These are phyloP conservation scores for Plantago elongata DNA, from an alignment of 257 asterid species.

Conservation along the genomic window DNA sequence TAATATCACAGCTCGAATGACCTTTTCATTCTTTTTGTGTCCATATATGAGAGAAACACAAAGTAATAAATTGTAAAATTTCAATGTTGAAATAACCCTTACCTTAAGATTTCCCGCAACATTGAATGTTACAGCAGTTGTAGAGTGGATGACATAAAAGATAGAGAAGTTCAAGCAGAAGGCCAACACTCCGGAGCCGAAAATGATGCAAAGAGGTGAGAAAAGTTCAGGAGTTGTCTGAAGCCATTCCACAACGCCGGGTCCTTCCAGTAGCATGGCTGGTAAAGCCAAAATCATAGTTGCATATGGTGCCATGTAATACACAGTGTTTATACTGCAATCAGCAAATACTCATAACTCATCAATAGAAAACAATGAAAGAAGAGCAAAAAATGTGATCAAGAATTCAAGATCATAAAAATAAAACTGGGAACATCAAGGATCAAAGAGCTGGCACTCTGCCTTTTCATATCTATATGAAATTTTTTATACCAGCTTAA, in stretches of 20 bases:
- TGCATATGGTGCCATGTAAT: slow-evolving; percentile 95
- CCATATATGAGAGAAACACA: too few species aligned
- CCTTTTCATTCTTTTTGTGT: too few species aligned
- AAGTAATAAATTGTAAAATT: background rate
- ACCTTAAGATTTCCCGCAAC: slow-evolving; percentile 99
- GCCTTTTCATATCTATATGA: too few species aligned
- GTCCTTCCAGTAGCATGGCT: slow-evolving; percentile 77
- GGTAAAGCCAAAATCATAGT: slow-evolving; percentile 87
- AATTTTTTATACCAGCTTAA: too few species aligned
- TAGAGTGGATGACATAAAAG: slow-evolving; percentile 93
- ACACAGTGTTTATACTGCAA: slow-evolving; percentile 87
- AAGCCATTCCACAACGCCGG: slow-evolving; percentile 70
- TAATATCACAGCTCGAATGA: too few species aligned
- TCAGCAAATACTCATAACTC: background rate
- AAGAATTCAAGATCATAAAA: too few species aligned
- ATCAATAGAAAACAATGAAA: background rate
- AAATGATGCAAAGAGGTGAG: slow-evolving; percentile 59
- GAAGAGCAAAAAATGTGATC: background rate
- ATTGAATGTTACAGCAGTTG: slow-evolving; percentile 96
- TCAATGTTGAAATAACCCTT: slow-evolving; percentile 15
- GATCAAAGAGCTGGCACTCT: too few species aligned
- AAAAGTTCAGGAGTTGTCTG: slow-evolving; percentile 48
- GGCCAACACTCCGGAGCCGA: slow-evolving; percentile 86
- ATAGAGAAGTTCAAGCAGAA: slow-evolving; percentile 92
- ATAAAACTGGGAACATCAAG: too few species aligned